Evolutionary conservation across 2,329 filamentous ascomycete species (phyloP).

Genomic region (Trematosphaeria pertusa): DNA sequence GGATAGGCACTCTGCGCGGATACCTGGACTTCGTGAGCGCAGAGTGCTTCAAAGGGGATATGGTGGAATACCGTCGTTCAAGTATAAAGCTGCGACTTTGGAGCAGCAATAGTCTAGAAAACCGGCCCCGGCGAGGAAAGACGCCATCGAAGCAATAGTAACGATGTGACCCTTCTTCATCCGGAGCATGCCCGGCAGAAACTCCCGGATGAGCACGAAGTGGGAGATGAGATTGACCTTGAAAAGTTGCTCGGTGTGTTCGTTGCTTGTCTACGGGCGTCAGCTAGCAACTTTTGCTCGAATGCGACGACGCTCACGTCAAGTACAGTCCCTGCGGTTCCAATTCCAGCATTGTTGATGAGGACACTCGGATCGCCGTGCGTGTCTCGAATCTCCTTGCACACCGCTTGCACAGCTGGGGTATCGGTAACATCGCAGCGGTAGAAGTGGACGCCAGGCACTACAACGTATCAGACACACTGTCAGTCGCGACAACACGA

Average conservation of each 20-base stretch:
- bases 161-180: slow-evolving; percentile 40
- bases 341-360: slow-evolving; percentile 43
- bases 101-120: slow-evolving; percentile 38
- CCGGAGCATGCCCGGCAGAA: slow-evolving; percentile 38
- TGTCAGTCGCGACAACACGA: neutral
- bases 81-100: slow-evolving; percentile 36
- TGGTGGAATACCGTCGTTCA: slow-evolving; percentile 31
- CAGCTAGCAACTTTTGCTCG: neutral
- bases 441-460: slow-evolving; percentile 34
- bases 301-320: slow-evolving; percentile 15
- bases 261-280: slow-evolving; percentile 28
- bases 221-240: slow-evolving; percentile 40
- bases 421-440: slow-evolving; percentile 33
- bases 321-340: slow-evolving; percentile 25
- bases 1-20: slow-evolving; percentile 33
- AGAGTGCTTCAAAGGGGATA: neutral
- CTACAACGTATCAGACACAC: slow-evolving; percentile 1
- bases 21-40: slow-evolving; percentile 14
- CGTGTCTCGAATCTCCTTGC: slow-evolving; percentile 24
- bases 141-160: slow-evolving; percentile 38
- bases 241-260: slow-evolving; percentile 33
- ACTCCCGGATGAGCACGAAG: slow-evolving; percentile 35
- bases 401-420: slow-evolving; percentile 21
- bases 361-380: slow-evolving; percentile 37
- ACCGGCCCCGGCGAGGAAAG: slow-evolving; percentile 29